These are phyloP conservation scores for Phytophthora constricta DNA, from an alignment of 352 stramenopile genomes.

Conservation along the genomic window DNA sequence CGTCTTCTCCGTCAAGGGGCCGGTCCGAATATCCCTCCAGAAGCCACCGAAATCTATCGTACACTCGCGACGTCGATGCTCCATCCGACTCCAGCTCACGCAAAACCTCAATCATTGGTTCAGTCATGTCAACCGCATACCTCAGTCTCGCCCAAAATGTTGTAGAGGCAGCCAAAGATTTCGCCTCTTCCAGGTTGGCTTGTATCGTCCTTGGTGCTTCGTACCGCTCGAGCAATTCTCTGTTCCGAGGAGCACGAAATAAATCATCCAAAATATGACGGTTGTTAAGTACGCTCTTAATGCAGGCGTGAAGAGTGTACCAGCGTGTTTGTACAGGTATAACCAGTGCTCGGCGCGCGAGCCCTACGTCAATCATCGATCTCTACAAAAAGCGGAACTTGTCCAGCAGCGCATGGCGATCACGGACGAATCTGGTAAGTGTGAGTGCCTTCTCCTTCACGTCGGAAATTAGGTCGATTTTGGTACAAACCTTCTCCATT, in stretches of 20 bases:
- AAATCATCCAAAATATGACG: conserved; percentile 12
- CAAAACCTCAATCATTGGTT: conserved; percentile 8
- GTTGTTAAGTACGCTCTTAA: conserved; percentile 4
- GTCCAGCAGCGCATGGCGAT: neutral
- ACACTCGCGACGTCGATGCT: conserved; percentile 8
- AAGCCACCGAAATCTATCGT: conserved; percentile 3
- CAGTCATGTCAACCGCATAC: conserved; percentile 7
- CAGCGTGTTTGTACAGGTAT: conserved; percentile 10
- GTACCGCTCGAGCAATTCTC: neutral
- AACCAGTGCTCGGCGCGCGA: neutral
- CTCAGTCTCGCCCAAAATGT: conserved; percentile 4
- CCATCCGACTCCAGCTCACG: conserved; percentile 4
- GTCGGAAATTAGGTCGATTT: neutral
- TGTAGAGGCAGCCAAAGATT: neutral
- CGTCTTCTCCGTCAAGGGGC: neutral
- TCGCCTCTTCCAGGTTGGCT: neutral
- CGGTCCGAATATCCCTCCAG: neutral
- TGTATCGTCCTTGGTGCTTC: neutral
- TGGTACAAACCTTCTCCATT: neutral
- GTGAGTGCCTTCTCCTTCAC: neutral
- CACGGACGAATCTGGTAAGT: neutral
- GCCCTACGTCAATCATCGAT: neutral
- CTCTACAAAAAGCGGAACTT: neutral
- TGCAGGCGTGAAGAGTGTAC: conserved; percentile 13
- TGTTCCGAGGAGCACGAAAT: conserved; percentile 1